phyloP scores from a whole-genome alignment of 2,329 filamentous ascomycete genomes.

The Camillea tinctor region DNA sequence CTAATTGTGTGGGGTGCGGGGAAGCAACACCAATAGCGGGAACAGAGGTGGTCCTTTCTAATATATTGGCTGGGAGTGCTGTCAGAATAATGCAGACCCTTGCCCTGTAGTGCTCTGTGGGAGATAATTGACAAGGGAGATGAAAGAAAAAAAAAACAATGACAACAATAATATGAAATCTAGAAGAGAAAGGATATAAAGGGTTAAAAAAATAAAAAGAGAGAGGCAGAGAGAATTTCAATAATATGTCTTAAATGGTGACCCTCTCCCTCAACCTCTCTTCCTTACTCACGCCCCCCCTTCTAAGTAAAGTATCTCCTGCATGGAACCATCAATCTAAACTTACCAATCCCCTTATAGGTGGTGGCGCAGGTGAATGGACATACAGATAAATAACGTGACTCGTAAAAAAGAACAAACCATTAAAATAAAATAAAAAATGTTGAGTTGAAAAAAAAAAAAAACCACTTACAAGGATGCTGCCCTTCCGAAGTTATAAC shows the following conservation, averaged over 20 bases:
- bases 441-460: not conserved
- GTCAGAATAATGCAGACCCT: not conserved
- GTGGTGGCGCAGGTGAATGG: no score
- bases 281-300: no score
- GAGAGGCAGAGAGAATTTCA: no score
- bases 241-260: no score
- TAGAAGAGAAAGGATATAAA: no score
- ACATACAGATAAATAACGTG: not conserved
- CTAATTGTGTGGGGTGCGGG: conserved; percentile 30
- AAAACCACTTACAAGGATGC: conserved; percentile 2
- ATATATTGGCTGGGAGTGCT: conserved; percentile 14
- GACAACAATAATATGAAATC: no score
- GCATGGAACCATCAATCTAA: no score
- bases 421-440: not conserved
- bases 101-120: not conserved
- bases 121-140: not conserved
- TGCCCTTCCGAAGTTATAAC: not conserved
- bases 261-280: no score
- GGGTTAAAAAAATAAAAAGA: no score
- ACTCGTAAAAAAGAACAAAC: not conserved
- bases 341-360: no score
- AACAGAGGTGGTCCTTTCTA: conserved; percentile 18
- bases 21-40: conserved; percentile 28
- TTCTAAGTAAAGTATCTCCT: no score
- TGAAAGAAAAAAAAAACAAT: not conserved